phyloP scores from a whole-genome alignment of 306 rosid species.

The Cicer pinnatifidum region DNA sequence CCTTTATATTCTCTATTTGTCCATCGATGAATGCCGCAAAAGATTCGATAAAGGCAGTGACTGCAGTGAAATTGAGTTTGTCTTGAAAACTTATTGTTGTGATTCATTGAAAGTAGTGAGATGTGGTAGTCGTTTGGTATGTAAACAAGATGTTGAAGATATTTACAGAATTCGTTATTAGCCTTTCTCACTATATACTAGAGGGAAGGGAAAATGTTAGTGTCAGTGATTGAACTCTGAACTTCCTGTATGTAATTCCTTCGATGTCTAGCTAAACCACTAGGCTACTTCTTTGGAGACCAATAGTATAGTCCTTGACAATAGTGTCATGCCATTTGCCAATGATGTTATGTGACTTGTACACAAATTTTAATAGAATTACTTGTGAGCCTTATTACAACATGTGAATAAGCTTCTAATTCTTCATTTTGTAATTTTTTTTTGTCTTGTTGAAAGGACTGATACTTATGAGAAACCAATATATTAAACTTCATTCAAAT shows the following conservation, averaged over 20 bases:
- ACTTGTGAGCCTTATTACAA: neutral
- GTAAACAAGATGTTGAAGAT: conserved; percentile 47
- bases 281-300: neutral
- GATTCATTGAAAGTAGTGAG: neutral
- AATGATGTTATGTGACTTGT: neutral
- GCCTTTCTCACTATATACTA: neutral
- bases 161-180: conserved; percentile 1
- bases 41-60: conserved; percentile 33
- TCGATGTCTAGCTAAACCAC: too few species aligned
- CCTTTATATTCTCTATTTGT: conserved; percentile 46
- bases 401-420: conserved; percentile 1
- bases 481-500: conserved; percentile 15
- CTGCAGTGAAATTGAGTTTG: conserved; percentile 41
- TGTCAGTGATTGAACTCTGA: too few species aligned
- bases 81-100: conserved; percentile 33
- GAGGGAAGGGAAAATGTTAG: too few species aligned
- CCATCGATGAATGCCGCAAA: conserved; percentile 25
- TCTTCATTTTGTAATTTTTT: neutral
- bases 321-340: too few species aligned
- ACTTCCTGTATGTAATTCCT: too few species aligned
- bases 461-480: neutral
- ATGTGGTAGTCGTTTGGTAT: conserved; percentile 46
- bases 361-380: neutral
- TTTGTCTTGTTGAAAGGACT: conserved; percentile 11
- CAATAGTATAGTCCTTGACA: neutral